Base-by-base conservation (phyloP, 2,329 filamentous ascomycete genomes). In the Trichoderma koningii region DNA sequence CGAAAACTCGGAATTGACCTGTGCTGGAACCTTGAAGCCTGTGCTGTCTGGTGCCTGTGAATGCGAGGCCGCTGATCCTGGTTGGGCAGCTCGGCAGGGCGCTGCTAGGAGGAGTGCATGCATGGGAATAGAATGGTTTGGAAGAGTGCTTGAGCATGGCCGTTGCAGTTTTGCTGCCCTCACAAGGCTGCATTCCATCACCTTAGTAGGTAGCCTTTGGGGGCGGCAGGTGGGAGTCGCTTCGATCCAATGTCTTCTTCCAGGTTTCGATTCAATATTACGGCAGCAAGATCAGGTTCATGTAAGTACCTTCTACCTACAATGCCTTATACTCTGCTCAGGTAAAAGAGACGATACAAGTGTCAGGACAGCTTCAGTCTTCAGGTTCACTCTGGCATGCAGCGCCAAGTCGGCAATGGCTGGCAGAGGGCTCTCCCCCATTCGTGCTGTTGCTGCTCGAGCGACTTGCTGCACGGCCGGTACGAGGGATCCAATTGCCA, bases 31-130 rank as follows among this genome's bases (percentile, higher is more conserved):
- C 34, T 10, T 38, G 34, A 38, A 38, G 34, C 34, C 34, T 38
- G 34, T 38, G 34, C 21, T 23, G 21, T 23, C 21, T 23, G 21
- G 21, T 23, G 21, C 21, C 21, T 23, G 14, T 38, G 34, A 38
- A 14, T 38, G 34, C 34, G 55, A 44, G 51, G 19, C 23, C 14
- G 26, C 50, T 55, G 53, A 23, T 64, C 62, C 62, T 28, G 45
- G 62, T 59, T 57, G 53, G 53, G 62, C 62, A 64, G 44, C 28
- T 64, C 62, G 52, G 52, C 44, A 63, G 42, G 42, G 51, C 34
- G 61, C 26, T 55, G 52, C 59, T 62, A 34, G 47, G 6, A 45
- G 21, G 23, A 62, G 59, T 45, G 23, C 38, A 48, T 12, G 9
- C 55, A 59, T 47, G 47, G 34, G 55, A 12, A 38, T 38, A 38